Evolutionary conservation across 129 eudicot genomes (phyloP), one percentile per base, ranked within the genome.

Genomic region (Rutidosis leptorrhynchoides): DNA sequence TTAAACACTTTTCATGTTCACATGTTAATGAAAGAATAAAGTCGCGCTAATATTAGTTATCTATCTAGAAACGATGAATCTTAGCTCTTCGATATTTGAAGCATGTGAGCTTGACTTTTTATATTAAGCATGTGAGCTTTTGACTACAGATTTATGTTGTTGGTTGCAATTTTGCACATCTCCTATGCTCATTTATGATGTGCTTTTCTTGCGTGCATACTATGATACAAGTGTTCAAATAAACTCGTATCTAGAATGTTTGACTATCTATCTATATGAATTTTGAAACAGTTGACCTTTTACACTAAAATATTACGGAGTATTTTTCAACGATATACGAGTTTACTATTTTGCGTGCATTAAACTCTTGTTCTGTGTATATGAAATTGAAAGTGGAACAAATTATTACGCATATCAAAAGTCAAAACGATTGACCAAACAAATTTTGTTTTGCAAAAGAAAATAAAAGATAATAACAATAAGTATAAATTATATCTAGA

Each of bases 71-170:
- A 56, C 49, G 52, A 45, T 15, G 30, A 49, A 51, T 15, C 45
- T 55, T 22, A 65, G 22, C 37, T 43, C 37, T 28, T 43, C 21
- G 27, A 64, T 28, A 55, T 42, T 37, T 73, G 68, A 42, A 55
- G 27, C 72, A 57, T 65, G 78, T 42, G 78, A 58, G 58, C 58
- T 65, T 61, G 69, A 71, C 10, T 30, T 70, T 54, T 53, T 25
- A 43, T 49, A 49, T 19, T 11, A 2, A 48, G 54, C 23, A 12
- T 52, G 43, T 43, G 2, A 29, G 30, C 9, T 17, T 52, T 67
- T 67, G 62, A 20, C 72, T 52, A 12, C 5, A 49, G 23, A 27
- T 48, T 51, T 10, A 26, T 5, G 22, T 58, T 15, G 48, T 67
- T 67, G 62, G 62, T 15, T 8, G n/a, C 46, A 46, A 4, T 3